Evolutionary conservation across 139 green algal species (phyloP), one percentile per base, ranked within the genome.

Genomic region (Zygnema circumcarinatum): DNA sequence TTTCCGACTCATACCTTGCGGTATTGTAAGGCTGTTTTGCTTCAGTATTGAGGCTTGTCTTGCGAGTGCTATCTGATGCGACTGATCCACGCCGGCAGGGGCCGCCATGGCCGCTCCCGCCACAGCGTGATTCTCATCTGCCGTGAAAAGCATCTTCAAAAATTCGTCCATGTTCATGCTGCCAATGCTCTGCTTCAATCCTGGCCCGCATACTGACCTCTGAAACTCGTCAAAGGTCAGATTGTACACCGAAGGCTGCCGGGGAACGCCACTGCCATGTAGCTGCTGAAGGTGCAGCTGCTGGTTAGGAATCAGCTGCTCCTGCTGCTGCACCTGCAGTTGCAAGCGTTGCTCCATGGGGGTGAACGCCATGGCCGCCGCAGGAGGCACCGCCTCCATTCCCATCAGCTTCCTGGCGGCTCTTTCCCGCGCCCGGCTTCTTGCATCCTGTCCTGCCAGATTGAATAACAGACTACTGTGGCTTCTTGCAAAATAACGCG

Each of bases 81-180:
- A 62, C 7, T 62, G 7, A 16, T 16, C 47, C 16, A 62, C 47
- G 21, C 29, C 36, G 21, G 36, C 80, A 31, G 76, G 35, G 0
- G 78, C 85, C 21, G 68, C 29, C 25, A 29, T 36, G 2, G 68
- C 83, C 25, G 79, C 79, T 29, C 47, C 47, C 7, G 84, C 84
- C 38, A 90, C 25, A 20, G 83, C 83, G 1, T 84, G 39, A 33
- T 81, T 36, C 79, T 90, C 86, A 16, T 89, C 86, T n/a, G 86
- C 86, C 7, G 56, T 53, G 39, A 80, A 90, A 3, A 90, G n/a
- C 38, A 35, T 89, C 41, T 79, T 85, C 33, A 90, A 68, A 33
- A 90, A 89, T n/a, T 90, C 86, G 33, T 88, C 80, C 80, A 90
- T 89, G 39, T 88, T 88, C 80, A 90, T 89, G 79, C 41, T 83